phyloP scores from a whole-genome alignment of 2,329 filamentous ascomycete genomes.

The Hirsutella rhossiliensis region DNA sequence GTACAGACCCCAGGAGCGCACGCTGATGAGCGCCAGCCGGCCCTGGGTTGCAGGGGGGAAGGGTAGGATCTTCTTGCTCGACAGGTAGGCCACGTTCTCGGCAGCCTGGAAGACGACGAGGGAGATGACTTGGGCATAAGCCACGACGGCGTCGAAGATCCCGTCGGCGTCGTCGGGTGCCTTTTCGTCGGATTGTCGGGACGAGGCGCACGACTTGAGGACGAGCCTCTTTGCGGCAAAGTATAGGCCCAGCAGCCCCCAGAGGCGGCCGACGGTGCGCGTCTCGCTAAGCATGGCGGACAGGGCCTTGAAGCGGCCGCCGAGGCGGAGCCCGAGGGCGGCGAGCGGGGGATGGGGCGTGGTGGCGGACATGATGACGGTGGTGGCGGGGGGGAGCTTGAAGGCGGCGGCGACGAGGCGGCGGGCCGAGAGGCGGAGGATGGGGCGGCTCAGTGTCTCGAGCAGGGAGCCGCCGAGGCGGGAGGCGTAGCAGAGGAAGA shows the following conservation, averaged over 20 bases:
- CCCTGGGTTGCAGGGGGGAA: constrained; percentile 43
- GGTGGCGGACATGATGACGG: constrained; percentile 29
- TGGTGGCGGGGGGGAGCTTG: constrained; percentile 36
- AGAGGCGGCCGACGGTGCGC: constrained; percentile 63
- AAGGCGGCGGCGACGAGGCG: constrained; percentile 40
- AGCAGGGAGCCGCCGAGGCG: constrained; percentile 42
- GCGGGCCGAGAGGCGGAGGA: constrained; percentile 40
- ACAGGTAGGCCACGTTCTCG: constrained; percentile 75
- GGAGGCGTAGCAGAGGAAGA: constrained; percentile 56
- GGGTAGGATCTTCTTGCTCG: constrained; percentile 57
- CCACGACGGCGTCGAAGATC: constrained; percentile 34
- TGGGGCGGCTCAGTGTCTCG: constrained; percentile 39
- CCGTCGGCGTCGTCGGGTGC: constrained; percentile 24
- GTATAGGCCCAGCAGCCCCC: constrained; percentile 65
- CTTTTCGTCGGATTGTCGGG: constrained; percentile 16
- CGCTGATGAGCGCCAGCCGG: constrained; percentile 58
- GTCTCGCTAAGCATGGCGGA: constrained; percentile 57
- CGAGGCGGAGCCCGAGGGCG: constrained; percentile 33
- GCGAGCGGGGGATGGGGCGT: constrained; percentile 23
- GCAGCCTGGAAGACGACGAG: constrained; percentile 63
- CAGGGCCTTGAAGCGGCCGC: constrained; percentile 45
- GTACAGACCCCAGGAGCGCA: constrained; percentile 69
- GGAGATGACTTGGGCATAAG: constrained; percentile 54
- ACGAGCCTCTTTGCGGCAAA: constrained; percentile 48
- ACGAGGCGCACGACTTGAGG: constrained; percentile 14